phyloP scores from a whole-genome alignment of 257 asterid species.

The Primulina tabacum region DNA sequence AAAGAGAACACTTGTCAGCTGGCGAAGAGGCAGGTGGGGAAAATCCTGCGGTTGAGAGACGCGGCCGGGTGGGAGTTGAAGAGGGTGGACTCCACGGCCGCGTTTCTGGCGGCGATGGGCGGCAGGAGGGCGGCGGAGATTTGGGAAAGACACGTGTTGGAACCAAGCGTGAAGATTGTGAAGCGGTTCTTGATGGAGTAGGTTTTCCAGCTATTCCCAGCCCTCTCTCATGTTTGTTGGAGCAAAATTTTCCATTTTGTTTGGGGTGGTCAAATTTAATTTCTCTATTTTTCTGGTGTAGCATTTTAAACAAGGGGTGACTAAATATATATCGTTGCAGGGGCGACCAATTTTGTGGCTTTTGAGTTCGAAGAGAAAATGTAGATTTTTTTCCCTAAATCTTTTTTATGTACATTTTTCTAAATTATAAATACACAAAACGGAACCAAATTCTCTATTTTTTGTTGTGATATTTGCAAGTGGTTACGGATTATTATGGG shows the following conservation, averaged over 20 bases:
- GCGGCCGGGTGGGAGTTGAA: conserved; percentile 75
- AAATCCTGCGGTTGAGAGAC: conserved; percentile 67
- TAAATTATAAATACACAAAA: conserved; percentile 21
- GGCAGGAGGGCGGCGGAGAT: conserved; percentile 42
- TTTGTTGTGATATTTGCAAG: neutral
- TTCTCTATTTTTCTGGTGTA: conserved; percentile 16
- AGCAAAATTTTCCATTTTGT: neutral
- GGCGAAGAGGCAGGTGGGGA: conserved; percentile 60
- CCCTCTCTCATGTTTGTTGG: conserved; percentile 37
- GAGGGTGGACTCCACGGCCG: conserved; percentile 74
- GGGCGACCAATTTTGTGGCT: conserved; percentile 38
- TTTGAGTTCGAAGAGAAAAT: conserved; percentile 8
- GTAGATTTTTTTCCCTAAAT: neutral
- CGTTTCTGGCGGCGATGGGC: conserved; percentile 44
- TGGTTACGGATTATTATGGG: neutral
- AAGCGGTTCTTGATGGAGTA: conserved; percentile 74
- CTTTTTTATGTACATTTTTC: conserved; percentile 10
- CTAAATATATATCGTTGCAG: neutral
- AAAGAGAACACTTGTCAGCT: conserved; percentile 77
- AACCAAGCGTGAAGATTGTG: conserved; percentile 86
- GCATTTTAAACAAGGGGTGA: conserved; percentile 16
- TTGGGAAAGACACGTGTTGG: conserved; percentile 69
- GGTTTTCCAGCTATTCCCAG: conserved; percentile 71
- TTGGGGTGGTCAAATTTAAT: conserved; percentile 3
- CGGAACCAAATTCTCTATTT: conserved; percentile 4